Percentiles rank a stretch among this genome's conserved stretches.
These are phyloP conservation scores for Chloropicon primus DNA, from an alignment of 139 green algal species.

Conservation along the genomic window DNA sequence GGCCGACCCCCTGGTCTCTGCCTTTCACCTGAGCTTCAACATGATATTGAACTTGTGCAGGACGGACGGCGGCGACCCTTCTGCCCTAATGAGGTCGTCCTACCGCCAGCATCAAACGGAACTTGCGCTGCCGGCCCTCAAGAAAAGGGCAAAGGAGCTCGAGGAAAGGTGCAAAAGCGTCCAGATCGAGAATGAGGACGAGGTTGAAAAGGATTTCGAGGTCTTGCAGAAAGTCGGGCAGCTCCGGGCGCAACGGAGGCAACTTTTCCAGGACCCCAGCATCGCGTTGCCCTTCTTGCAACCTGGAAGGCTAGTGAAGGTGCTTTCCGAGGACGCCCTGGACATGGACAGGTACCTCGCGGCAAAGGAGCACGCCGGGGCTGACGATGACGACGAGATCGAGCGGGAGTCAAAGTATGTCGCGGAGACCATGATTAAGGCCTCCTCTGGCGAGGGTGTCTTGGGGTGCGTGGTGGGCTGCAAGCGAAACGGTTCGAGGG, in stretches of 20 bases:
- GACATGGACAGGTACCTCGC: not conserved
- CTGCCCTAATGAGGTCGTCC: slow-evolving; percentile 30
- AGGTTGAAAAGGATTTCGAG: slow-evolving; percentile 14
- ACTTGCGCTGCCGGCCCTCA: not conserved
- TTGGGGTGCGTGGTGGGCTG: not conserved
- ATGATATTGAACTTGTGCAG: slow-evolving; percentile 70
- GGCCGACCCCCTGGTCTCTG: slow-evolving; percentile 53
- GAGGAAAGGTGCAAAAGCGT: slow-evolving; percentile 32
- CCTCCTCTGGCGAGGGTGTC: not conserved
- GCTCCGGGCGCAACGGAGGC: slow-evolving; percentile 18
- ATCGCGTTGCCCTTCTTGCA: slow-evolving; percentile 68
- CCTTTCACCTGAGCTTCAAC: slow-evolving; percentile 61
- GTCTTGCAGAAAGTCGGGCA: slow-evolving; percentile 24
- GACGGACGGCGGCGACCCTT: slow-evolving; percentile 31
- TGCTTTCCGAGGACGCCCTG: slow-evolving; percentile 21
- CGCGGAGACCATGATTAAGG: not conserved
- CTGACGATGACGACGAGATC: not conserved
- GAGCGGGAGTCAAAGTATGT: not conserved
- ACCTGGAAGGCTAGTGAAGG: slow-evolving; percentile 51
- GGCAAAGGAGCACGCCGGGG: not conserved
- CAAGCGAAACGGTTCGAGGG: not conserved
- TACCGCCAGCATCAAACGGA: slow-evolving; percentile 27
- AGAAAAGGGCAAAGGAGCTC: slow-evolving; percentile 10
- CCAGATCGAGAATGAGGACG: slow-evolving; percentile 34
- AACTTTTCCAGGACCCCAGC: slow-evolving; percentile 22